phyloP scores from a whole-genome alignment of 345 rosid species.

The Arabis alpina region DNA sequence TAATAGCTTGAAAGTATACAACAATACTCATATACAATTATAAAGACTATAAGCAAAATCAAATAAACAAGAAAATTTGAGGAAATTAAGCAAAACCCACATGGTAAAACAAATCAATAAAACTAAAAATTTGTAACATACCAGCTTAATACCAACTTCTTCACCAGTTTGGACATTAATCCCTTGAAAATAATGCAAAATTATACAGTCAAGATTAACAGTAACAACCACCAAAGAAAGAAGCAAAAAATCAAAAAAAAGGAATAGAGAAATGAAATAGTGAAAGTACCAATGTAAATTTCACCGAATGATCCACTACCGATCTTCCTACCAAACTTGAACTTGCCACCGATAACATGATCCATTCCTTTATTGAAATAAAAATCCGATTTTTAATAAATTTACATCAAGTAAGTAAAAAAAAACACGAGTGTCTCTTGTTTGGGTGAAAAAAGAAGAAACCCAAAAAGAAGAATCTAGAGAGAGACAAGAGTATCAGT shows the following conservation, averaged over 20 bases:
- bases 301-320: slow-evolving; percentile 90
- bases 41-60: too few relatives aligned
- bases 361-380: slow-evolving; percentile 47
- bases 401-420: not conserved
- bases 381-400: slow-evolving; percentile 36
- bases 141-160: slow-evolving; percentile 87
- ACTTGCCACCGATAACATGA: slow-evolving; percentile 70
- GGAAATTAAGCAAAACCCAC: not conserved
- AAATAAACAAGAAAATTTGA: not conserved
- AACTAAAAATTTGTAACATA: slow-evolving; percentile 29
- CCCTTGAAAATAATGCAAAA: slow-evolving; percentile 44
- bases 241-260: not conserved
- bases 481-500: not conserved
- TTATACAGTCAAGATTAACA: not conserved
- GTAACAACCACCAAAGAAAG: not conserved
- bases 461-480: too few relatives aligned
- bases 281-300: slow-evolving; percentile 64
- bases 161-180: slow-evolving; percentile 81
- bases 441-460: too few relatives aligned
- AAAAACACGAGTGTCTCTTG: not conserved
- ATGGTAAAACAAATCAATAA: not conserved
- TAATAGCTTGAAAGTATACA: too few relatives aligned
- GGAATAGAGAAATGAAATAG: not conserved
- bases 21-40: too few relatives aligned
- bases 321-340: slow-evolving; percentile 79